Evolutionary conservation across 2,329 filamentous ascomycete species (phyloP).

Genomic region (Trichoderma brevicompactum): DNA sequence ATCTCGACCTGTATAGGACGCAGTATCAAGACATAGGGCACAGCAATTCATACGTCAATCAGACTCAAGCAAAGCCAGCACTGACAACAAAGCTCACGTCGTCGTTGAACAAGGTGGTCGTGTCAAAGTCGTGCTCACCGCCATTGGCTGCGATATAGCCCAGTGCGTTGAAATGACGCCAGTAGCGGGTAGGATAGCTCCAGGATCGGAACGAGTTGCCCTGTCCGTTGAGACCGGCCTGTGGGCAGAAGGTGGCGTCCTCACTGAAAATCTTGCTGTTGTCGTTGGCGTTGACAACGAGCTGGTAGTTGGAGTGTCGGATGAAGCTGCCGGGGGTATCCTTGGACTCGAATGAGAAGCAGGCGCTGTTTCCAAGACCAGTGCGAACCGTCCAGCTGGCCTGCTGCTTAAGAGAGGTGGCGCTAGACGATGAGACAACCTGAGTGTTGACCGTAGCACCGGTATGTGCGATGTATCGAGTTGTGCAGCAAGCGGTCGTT

Average conservation of each 20-base stretch:
- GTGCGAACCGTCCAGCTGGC: constrained; percentile 18
- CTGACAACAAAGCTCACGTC: constrained; percentile 18
- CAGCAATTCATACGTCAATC: not conserved
- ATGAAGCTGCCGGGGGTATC: constrained; percentile 17
- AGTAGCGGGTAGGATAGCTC: constrained; percentile 16
- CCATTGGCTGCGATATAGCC: constrained; percentile 7
- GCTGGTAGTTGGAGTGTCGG: constrained; percentile 1
- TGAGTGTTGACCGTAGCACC: constrained; percentile 20
- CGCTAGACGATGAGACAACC: constrained; percentile 18
- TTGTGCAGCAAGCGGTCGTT: constrained; percentile 16
- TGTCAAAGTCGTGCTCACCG: constrained; percentile 5
- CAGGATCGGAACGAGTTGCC: constrained; percentile 9
- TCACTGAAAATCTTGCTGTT: constrained; percentile 9
- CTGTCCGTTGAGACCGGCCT: constrained; percentile 14
- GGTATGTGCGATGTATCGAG: constrained; percentile 15
- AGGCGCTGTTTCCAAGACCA: constrained; percentile 15
- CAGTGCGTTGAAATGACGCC: not conserved
- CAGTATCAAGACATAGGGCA: too few species aligned
- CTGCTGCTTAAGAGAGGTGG: constrained; percentile 19
- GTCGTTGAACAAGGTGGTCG: constrained; percentile 1
- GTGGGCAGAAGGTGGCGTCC: constrained; percentile 18
- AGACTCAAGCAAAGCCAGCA: constrained; percentile 1
- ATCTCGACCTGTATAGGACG: too few species aligned
- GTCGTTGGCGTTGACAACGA: constrained; percentile 6
- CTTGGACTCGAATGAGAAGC: constrained; percentile 15